Evolutionary conservation across 257 asterid species (phyloP), one percentile per base, ranked within the genome.

Genomic region (Nicotiana otophora): DNA sequence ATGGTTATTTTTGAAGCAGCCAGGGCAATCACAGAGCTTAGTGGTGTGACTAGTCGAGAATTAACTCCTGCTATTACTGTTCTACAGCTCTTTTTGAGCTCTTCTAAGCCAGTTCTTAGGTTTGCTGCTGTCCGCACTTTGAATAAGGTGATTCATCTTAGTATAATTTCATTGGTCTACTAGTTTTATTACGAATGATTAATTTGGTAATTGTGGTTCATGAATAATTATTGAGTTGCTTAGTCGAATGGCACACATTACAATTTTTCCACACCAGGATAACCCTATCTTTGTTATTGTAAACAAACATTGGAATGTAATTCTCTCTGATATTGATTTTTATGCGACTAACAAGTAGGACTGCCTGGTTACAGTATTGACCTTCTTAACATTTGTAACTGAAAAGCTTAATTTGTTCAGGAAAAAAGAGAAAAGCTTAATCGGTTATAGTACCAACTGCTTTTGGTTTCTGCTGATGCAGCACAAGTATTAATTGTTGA

Each of bases 1-100:
- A 91, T 95, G 98, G 98, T 95, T 78, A 93, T 93, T 83, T 93
- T 93, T 84, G 98, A 95, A 91, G 98, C 98, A 85, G 98, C 98
- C 46, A 90, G 96, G 91, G 98, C 98, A 87, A 95, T 95, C 86
- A 95, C 98, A 67, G 97, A 93, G 84, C 85, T 95, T 86, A 92
- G 85, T 89, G 89, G 91, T 64, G 98, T 95, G 84, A 88, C 97
- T 74, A 90, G 90, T 84, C 91, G 98, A 68, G 98, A 95, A 90
- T 83, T 95, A 91, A 93, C 97, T 84, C 98, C 98, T 58, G 98
- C 98, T 81, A 92, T 95, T 78, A 93, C 97, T 86, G 97, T 93
- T 28, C 84, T 95, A 63, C 98, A 95, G 88, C 96, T 95, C 82
- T 93, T 93, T 88, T 85, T 95, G 82, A 95, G 98, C 87, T 95